Percentiles rank a stretch among this genome's conserved stretches.
Evolutionary conservation across 2,329 filamentous ascomycete genomes (phyloP).

Genomic region (Chaetomiaceae sp.): DNA sequence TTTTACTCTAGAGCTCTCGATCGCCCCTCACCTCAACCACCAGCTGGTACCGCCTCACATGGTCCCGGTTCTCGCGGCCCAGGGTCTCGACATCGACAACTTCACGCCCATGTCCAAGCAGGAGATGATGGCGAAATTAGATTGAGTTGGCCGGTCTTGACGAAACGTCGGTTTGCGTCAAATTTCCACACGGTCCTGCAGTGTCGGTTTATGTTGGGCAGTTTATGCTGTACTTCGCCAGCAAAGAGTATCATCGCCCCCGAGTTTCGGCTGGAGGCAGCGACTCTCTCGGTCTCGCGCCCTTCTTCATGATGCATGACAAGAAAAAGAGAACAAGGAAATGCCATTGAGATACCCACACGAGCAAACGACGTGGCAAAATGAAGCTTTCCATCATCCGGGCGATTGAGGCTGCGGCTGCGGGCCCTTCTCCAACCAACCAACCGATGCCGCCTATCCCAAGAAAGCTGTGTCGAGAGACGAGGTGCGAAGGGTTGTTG

Average conservation of each 20-base stretch:
- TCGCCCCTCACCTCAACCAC: constrained; percentile 79
- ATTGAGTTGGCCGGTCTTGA: constrained; percentile 54
- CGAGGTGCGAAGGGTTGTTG: constrained; percentile 14
- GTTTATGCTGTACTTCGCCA: constrained; percentile 25
- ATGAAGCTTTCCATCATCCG: constrained; percentile 1
- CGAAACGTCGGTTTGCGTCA: constrained; percentile 12
- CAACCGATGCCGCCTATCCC: constrained; percentile 12
- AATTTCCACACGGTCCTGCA: constrained; percentile 16
- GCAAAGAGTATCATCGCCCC: constrained; percentile 23
- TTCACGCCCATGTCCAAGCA: constrained; percentile 87
- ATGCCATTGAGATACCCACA: constrained; percentile 22
- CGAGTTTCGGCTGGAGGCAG: constrained; percentile 20
- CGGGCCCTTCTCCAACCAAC: too few species aligned
- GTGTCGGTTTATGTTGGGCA: constrained; percentile 20
- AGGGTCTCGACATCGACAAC: constrained; percentile 88
- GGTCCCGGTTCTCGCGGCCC: constrained; percentile 65
- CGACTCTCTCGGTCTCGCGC: constrained; percentile 21
- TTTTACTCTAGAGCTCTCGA: constrained; percentile 75
- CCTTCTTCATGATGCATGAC: constrained; percentile 23
- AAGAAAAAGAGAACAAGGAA: constrained; percentile 15
- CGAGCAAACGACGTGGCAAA: constrained; percentile 15
- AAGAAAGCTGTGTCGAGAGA: constrained; percentile 19
- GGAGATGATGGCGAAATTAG: constrained; percentile 96
- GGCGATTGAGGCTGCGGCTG: constrained; percentile 13
- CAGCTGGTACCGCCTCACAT: constrained; percentile 84